Conservation (phyloP, 805 yeast species). For the Candida coquimbonensis region DNA sequence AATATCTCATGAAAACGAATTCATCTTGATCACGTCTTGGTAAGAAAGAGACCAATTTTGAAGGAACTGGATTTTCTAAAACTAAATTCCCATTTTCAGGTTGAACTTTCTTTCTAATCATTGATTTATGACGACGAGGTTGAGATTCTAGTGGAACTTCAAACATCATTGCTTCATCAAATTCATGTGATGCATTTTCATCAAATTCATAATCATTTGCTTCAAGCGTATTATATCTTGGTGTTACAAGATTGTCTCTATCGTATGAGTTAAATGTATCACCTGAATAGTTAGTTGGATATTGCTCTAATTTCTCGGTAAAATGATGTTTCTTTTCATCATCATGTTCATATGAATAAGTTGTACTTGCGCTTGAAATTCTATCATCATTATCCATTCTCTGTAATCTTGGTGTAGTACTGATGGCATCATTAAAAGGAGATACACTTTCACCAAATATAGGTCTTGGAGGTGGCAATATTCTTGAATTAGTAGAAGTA, state of each 20-base stretch:
- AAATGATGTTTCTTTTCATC: constrained; percentile 7
- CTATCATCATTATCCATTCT: constrained; percentile 19
- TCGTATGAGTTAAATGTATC: constrained; percentile 34
- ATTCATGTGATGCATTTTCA: constrained; percentile 23
- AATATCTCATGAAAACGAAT: constrained; percentile 91
- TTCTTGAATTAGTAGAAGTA: constrained; percentile 27
- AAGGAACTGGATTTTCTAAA: constrained; percentile 90
- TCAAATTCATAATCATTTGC: constrained; percentile 8
- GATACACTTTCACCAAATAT: constrained; percentile 45
- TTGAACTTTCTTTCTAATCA: constrained; percentile 65
- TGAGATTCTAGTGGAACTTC: constrained; percentile 27
- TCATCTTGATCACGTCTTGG: constrained; percentile 89
- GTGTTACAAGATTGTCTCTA: not conserved
- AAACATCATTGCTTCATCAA: constrained; percentile 41
- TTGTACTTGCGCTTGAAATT: constrained; percentile 27
- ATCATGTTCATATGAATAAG: constrained; percentile 4
- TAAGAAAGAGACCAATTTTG: constrained; percentile 74
- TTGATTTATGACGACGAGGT: constrained; percentile 62
- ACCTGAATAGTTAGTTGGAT: constrained; percentile 20
- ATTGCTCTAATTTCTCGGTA: constrained; percentile 16
- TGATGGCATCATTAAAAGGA: not conserved
- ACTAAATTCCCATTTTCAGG: constrained; percentile 79
- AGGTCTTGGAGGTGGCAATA: constrained; percentile 59
- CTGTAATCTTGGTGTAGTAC: constrained; percentile 10
- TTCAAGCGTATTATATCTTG: constrained; percentile 1